Evolutionary conservation across 192 early-diverging fungal species (phyloP).

Genomic region (Coemansia aciculifera): DNA sequence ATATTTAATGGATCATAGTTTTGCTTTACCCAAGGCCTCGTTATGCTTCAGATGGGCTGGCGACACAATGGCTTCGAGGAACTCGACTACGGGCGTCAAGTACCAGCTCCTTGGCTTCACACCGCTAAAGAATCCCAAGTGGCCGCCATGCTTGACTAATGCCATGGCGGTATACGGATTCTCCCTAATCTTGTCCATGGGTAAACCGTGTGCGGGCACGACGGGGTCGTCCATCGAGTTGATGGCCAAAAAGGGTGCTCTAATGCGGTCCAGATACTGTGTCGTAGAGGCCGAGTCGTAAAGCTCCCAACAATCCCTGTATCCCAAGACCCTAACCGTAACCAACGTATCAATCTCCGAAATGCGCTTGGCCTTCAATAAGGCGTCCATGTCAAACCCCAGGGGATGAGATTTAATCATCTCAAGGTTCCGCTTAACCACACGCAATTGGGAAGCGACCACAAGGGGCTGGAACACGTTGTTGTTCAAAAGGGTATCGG

Average conservation of each 20-base stretch:
- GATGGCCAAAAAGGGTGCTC: conserved; percentile 71
- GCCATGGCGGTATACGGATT: conserved; percentile 79
- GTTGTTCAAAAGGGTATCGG: conserved; percentile 40
- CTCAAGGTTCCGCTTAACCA: conserved; percentile 30
- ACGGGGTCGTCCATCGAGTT: conserved; percentile 83
- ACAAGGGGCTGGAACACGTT: conserved; percentile 56
- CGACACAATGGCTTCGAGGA: conserved; percentile 4
- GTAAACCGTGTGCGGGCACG: conserved; percentile 59
- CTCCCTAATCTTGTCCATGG: conserved; percentile 61
- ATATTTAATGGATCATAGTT: neutral
- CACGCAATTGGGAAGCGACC: conserved; percentile 40
- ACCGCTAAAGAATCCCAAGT: conserved; percentile 72
- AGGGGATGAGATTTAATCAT: conserved; percentile 25
- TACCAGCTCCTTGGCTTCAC: conserved; percentile 44
- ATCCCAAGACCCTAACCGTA: conserved; percentile 66
- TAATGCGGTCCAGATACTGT: conserved; percentile 55
- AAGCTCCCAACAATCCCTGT: conserved; percentile 74
- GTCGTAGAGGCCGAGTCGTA: conserved; percentile 59
- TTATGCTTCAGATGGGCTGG: neutral
- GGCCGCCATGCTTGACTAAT: conserved; percentile 73
- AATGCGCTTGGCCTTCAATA: conserved; percentile 58
- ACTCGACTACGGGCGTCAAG: conserved; percentile 62
- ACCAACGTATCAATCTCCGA: conserved; percentile 73
- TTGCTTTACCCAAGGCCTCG: neutral
- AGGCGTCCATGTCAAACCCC: conserved; percentile 41